phyloP scores from a whole-genome alignment of 805 yeast species.

The Kuraishia cidri region DNA sequence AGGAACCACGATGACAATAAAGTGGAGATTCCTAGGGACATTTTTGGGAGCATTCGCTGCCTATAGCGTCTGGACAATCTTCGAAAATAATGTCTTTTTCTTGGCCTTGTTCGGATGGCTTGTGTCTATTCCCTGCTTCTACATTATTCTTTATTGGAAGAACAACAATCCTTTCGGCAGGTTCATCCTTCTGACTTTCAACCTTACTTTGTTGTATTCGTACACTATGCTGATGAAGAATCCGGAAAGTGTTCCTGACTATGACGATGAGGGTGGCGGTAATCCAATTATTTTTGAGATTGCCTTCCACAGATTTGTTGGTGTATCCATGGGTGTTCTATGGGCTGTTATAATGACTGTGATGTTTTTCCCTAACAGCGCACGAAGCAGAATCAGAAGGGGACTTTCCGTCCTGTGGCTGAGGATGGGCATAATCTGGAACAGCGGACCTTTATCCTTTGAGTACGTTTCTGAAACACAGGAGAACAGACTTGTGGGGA shows the following conservation, averaged over 20 bases:
- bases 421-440: constrained; percentile 76
- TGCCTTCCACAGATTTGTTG: constrained; percentile 68
- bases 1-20: constrained; percentile 73
- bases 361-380: constrained; percentile 65
- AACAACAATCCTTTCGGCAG: constrained; percentile 55
- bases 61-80: constrained; percentile 45
- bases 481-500: constrained; percentile 25
- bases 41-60: constrained; percentile 63
- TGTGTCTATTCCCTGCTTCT: constrained; percentile 35
- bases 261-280: constrained; percentile 59
- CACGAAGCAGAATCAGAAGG: constrained; percentile 55
- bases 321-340: constrained; percentile 63
- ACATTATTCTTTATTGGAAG: constrained; percentile 64
- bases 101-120: constrained; percentile 41
- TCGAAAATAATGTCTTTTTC: constrained; percentile 43
- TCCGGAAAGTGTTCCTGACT: constrained; percentile 26
- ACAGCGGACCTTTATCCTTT: constrained; percentile 56
- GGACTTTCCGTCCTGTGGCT: constrained; percentile 70
- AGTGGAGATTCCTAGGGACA: constrained; percentile 70
- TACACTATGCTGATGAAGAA: constrained; percentile 57
- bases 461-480: constrained; percentile 17
- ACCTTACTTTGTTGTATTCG: constrained; percentile 69
- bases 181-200: constrained; percentile 67
- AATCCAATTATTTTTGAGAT: constrained; percentile 62
- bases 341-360: constrained; percentile 73